Conservation (phyloP, 2,329 filamentous ascomycete species). For the Ceratocystis huliohia region DNA sequence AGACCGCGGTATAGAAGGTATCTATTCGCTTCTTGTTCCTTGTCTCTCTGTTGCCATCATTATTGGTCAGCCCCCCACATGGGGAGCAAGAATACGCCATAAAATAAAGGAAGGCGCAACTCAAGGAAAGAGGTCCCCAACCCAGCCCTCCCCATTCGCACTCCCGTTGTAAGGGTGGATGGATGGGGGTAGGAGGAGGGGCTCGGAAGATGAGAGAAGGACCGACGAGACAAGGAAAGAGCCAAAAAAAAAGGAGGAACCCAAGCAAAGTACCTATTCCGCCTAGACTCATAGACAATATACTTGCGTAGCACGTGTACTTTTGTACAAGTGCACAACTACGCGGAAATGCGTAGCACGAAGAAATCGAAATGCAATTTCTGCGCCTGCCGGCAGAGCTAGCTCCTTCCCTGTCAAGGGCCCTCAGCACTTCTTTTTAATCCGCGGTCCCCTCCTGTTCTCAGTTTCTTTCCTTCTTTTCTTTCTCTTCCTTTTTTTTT, state of each 20-base stretch:
- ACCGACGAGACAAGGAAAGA: not conserved
- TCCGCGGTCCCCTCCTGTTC: constrained; percentile 24
- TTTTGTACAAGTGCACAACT: not conserved
- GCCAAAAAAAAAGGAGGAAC: not conserved
- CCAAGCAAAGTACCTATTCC: not conserved
- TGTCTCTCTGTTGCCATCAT: not conserved
- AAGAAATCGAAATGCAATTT: constrained; percentile 15
- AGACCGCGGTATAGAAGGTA: not conserved
- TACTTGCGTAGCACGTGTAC: not conserved
- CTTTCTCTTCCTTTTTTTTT: constrained; percentile 17
- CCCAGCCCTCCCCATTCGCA: not conserved
- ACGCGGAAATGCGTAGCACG: constrained; percentile 7
- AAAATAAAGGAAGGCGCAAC: not conserved
- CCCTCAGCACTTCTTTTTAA: constrained; percentile 15
- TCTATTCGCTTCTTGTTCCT: not conserved
- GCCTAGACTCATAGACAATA: not conserved
- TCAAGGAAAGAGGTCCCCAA: not conserved
- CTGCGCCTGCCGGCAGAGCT: constrained; percentile 16
- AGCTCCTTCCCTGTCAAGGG: constrained; percentile 15
- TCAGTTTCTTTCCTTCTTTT: constrained; percentile 26
- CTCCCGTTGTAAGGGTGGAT: not conserved
- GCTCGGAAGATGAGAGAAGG: constrained; percentile 1
- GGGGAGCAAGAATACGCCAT: not conserved
- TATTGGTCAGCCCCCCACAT: no score
- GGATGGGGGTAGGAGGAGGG: not conserved